phyloP scores from a whole-genome alignment of 2,329 filamentous ascomycete species.

The Cladosporium velox region DNA sequence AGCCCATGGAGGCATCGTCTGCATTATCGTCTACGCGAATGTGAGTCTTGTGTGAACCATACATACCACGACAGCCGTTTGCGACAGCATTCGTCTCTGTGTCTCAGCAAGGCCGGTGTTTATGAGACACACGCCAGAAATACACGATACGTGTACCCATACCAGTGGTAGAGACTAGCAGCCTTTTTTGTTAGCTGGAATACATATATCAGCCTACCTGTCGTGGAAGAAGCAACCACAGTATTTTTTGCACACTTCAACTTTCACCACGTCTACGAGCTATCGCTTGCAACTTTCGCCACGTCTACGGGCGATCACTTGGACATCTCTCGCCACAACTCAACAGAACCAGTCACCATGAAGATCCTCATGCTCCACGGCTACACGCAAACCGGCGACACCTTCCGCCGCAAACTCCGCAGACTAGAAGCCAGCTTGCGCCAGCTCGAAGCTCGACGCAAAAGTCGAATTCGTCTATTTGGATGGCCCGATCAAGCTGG shows the following conservation, averaged over 20 bases:
- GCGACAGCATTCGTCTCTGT: background rate
- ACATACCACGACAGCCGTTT: background rate
- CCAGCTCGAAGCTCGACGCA: background rate
- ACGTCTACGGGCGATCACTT: too few relatives aligned
- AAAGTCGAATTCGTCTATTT: background rate
- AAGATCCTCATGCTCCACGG: slow-evolving; percentile 6
- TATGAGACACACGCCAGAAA: background rate
- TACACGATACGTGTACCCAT: background rate
- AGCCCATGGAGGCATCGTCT: background rate
- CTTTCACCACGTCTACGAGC: background rate
- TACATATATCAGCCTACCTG: too few relatives aligned
- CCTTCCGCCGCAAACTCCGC: background rate
- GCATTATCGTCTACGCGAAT: background rate
- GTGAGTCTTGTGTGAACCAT: background rate
- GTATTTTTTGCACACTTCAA: too few relatives aligned
- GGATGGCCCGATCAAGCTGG: slow-evolving; percentile 1
- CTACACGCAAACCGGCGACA: slow-evolving; percentile 9
- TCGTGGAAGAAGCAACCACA: too few relatives aligned
- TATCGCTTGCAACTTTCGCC: background rate
- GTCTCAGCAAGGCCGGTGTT: background rate
- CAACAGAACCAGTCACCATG: background rate
- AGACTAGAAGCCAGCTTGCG: background rate
- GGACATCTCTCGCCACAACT: too few relatives aligned
- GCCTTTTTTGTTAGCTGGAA: too few relatives aligned
- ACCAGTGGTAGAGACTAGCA: background rate